A percentile compares a stretch with the other conserved stretches of the same genome.
phyloP scores from a whole-genome alignment of 768 basidiomycete genomes.

The Psilocybe azurescens region DNA sequence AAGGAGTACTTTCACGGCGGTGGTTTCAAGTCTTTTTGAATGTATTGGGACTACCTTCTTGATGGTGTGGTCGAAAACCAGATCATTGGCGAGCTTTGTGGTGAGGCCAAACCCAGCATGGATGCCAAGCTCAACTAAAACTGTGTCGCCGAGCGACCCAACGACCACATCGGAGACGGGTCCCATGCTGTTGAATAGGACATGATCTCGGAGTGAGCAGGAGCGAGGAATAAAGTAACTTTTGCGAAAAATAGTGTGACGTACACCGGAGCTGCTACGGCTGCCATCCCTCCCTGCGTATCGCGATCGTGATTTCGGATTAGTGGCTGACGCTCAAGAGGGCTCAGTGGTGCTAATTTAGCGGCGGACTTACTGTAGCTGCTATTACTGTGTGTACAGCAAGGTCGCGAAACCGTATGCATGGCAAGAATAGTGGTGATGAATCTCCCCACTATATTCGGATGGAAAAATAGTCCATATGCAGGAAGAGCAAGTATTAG shows the following conservation, averaged over 20 bases:
- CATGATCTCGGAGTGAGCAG: not conserved
- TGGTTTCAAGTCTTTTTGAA: conserved; percentile 59
- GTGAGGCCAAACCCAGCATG: conserved; percentile 59
- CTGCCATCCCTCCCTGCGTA: conserved; percentile 45
- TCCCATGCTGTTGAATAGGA: conserved; percentile 43
- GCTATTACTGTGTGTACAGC: conserved; percentile 65
- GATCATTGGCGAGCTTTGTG: conserved; percentile 55
- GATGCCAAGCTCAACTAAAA: conserved; percentile 61
- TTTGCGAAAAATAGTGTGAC: conserved; percentile 17
- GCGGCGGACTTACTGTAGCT: conserved; percentile 53
- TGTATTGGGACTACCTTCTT: conserved; percentile 56
- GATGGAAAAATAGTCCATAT: not conserved
- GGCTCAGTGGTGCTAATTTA: conserved; percentile 4
- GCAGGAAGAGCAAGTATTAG: not conserved
- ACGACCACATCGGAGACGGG: conserved; percentile 58
- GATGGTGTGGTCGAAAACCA: conserved; percentile 53
- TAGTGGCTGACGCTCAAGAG: conserved; percentile 10
- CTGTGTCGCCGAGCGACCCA: conserved; percentile 56
- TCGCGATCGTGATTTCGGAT: conserved; percentile 13
- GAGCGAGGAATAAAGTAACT: not conserved
- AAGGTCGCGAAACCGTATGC: conserved; percentile 67
- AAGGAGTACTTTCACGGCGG: conserved; percentile 56
- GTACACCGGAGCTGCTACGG: conserved; percentile 46
- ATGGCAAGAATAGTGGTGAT: conserved; percentile 64
- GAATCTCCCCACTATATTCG: conserved; percentile 66